phyloP scores from a whole-genome alignment of 2,329 filamentous ascomycete genomes.

The Botryotinia convoluta region DNA sequence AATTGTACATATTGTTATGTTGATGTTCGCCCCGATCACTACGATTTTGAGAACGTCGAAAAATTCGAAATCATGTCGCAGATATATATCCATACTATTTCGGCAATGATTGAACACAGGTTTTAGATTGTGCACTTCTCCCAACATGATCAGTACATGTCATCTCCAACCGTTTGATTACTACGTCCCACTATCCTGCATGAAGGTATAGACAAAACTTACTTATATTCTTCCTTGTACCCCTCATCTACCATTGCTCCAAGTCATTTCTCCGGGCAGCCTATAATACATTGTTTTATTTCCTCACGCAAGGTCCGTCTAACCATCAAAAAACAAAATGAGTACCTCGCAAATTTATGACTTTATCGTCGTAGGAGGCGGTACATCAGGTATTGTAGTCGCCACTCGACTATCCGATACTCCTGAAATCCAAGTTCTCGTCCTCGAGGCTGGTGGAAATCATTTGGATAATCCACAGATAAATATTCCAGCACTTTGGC shows the following conservation, averaged over 20 bases:
- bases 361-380: not conserved
- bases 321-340: not conserved
- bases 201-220: not conserved
- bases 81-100: not conserved
- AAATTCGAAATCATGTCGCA: not conserved
- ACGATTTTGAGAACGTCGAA: not conserved
- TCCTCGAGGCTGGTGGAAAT: constrained; percentile 44
- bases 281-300: not conserved
- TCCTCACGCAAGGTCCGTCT: not conserved
- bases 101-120: too few relatives aligned
- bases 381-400: constrained; percentile 31
- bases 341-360: not conserved
- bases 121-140: not conserved
- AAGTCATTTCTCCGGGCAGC: too few relatives aligned
- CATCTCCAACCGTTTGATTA: not conserved
- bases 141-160: not conserved
- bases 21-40: not conserved
- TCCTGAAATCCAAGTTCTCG: constrained; percentile 42
- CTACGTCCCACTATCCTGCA: not conserved
- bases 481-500: constrained; percentile 33
- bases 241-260: not conserved
- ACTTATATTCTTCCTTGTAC: not conserved
- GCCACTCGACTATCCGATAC: constrained; percentile 36
- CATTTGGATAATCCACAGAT: constrained; percentile 40
- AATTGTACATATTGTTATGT: not conserved